Percentiles rank a stretch among this genome's conserved stretches.
Evolutionary conservation across 1,284 basidiomycete genomes (phyloP).

Genomic region (Uromyces viciae-fabae): DNA sequence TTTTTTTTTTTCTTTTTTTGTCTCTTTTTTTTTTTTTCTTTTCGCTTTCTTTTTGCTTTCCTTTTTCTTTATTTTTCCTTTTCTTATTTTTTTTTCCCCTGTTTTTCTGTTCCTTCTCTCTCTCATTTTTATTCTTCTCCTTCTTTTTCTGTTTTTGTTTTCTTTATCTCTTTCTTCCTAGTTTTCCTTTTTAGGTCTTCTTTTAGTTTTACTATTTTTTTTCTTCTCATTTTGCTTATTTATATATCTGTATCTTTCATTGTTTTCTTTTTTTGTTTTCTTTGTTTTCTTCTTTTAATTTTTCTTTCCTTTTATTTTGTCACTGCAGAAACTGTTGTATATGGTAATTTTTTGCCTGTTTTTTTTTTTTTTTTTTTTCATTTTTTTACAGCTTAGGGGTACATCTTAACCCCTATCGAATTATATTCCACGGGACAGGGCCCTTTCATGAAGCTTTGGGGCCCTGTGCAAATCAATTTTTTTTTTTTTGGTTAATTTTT

Average conservation of each 20-base stretch:
- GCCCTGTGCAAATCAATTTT: neutral
- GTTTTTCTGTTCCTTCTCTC: neutral
- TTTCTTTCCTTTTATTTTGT: neutral
- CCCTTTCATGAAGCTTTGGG: too few relatives aligned
- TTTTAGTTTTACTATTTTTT: neutral
- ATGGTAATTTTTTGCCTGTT: neutral
- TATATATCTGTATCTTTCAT: neutral
- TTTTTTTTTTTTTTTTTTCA: neutral
- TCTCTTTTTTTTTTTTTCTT: neutral
- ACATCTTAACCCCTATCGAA: too few relatives aligned
- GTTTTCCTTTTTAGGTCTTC: neutral
- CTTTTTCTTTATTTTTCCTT: neutral
- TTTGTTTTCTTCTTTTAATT: neutral
- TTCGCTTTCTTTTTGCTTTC: neutral
- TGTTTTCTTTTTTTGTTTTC: neutral
- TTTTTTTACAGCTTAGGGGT: neutral
- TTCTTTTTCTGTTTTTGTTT: neutral
- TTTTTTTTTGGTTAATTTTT: neutral
- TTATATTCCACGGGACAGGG: too few relatives aligned
- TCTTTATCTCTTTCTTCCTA: neutral
- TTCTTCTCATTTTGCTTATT: neutral
- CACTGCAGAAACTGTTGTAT: neutral
- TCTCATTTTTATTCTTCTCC: neutral
- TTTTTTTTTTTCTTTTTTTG: neutral
- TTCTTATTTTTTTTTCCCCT: neutral